These are phyloP conservation scores for Spatholobus suberectus DNA, from an alignment of 306 rosid species.

Conservation along the genomic window DNA sequence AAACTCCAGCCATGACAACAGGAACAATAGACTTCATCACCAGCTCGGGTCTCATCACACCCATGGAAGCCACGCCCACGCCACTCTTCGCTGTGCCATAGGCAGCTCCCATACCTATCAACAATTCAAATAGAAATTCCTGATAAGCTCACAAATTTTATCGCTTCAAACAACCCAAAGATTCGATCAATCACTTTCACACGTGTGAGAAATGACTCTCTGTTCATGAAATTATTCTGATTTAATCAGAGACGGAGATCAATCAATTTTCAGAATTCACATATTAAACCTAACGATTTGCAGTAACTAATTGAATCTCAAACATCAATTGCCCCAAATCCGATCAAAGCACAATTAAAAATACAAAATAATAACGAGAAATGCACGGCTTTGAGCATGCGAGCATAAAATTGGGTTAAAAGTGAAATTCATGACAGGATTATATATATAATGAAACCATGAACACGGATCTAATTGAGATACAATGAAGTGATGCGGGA, in stretches of 20 bases:
- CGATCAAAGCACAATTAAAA: background rate
- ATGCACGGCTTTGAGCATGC: background rate
- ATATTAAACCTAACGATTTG: too few species aligned
- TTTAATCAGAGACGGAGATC: background rate
- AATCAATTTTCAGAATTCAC: background rate
- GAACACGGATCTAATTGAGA: background rate
- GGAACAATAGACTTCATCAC: slow-evolving; percentile 28
- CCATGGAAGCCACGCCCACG: slow-evolving; percentile 20
- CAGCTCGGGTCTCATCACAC: slow-evolving; percentile 24
- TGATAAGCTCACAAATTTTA: background rate
- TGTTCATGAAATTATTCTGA: background rate
- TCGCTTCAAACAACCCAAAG: background rate
- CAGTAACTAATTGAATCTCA: background rate
- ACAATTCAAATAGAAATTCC: background rate
- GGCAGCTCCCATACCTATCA: slow-evolving; percentile 23
- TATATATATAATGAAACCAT: background rate
- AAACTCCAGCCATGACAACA: slow-evolving; percentile 27
- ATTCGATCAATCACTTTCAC: background rate
- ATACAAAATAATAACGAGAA: background rate
- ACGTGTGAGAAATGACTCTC: too few species aligned
- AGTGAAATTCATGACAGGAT: background rate
- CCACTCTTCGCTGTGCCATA: slow-evolving; percentile 27
- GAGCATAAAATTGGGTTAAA: background rate
- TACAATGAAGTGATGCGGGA: background rate
- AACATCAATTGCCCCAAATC: background rate